These are phyloP conservation scores for Nicotiana rustica DNA, from an alignment of 305 asterid genomes.

Conservation along the genomic window DNA sequence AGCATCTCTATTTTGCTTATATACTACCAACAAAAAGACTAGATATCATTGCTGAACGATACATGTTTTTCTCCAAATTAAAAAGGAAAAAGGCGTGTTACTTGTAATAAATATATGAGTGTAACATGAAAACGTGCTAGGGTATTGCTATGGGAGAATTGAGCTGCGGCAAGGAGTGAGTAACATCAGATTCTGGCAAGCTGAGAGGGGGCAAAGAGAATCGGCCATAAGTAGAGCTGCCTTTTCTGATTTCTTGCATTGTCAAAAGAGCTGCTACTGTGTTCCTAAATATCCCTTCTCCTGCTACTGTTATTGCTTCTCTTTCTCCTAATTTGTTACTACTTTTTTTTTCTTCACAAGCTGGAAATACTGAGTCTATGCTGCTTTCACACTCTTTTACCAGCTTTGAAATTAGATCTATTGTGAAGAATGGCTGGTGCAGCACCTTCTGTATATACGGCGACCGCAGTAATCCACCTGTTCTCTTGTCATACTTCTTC, in stretches of 20 bases:
- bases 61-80: neutral
- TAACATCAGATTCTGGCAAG: slow-evolving; percentile 66
- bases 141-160: slow-evolving; percentile 74
- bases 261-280: slow-evolving; percentile 87
- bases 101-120: too few species aligned
- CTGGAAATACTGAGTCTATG: slow-evolving; percentile 73
- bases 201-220: slow-evolving; percentile 93
- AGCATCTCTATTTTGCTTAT: neutral
- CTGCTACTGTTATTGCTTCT: slow-evolving; percentile 47
- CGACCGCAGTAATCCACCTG: slow-evolving; percentile 79
- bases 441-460: slow-evolving; percentile 80
- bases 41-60: neutral
- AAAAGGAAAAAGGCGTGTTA: neutral
- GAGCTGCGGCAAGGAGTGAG: slow-evolving; percentile 51
- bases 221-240: slow-evolving; percentile 87
- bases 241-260: slow-evolving; percentile 89
- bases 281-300: slow-evolving; percentile 85
- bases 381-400: slow-evolving; percentile 83
- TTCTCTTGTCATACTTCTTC: slow-evolving; percentile 89
- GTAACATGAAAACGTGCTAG: neutral
- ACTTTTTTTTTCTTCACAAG: slow-evolving; percentile 37
- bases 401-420: slow-evolving; percentile 82
- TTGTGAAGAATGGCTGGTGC: slow-evolving; percentile 86
- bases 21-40: neutral
- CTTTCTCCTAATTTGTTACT: neutral